Conservation (phyloP, 2,329 filamentous ascomycete genomes). For the Chrysoporthe puriensis region DNA sequence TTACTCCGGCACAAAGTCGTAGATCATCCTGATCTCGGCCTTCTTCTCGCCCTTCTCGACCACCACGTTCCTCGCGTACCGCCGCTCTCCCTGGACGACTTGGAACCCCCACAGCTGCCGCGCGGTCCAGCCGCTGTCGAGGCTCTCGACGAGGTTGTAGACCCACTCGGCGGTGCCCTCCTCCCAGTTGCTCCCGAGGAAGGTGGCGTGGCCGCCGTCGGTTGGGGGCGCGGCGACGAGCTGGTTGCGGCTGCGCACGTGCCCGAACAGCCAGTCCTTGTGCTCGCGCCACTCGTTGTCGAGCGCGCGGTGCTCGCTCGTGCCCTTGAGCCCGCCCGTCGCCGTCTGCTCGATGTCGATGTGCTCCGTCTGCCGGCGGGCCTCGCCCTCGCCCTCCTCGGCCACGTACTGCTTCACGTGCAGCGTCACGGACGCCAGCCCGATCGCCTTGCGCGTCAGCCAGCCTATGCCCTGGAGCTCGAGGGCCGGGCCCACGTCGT, state of each 20-base stretch:
- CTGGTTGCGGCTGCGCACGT: slow-evolving; percentile 62
- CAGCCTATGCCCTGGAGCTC: slow-evolving; percentile 73
- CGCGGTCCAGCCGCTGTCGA: slow-evolving; percentile 58
- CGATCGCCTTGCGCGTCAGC: slow-evolving; percentile 73
- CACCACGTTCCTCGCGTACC: slow-evolving; percentile 57
- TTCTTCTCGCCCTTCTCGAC: slow-evolving; percentile 55
- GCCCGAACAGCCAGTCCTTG: slow-evolving; percentile 79
- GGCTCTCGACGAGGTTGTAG: slow-evolving; percentile 63
- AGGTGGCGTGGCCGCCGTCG: slow-evolving; percentile 49
- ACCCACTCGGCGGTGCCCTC: slow-evolving; percentile 60
- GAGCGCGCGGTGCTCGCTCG: slow-evolving; percentile 56
- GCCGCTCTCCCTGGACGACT: slow-evolving; percentile 53
- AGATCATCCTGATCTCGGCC: slow-evolving; percentile 57
- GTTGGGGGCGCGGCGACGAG: slow-evolving; percentile 43
- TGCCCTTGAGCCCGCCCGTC: slow-evolving; percentile 73
- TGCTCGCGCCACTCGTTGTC: slow-evolving; percentile 63
- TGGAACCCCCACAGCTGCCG: slow-evolving; percentile 66
- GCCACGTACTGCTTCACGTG: slow-evolving; percentile 59
- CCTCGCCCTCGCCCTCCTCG: slow-evolving; percentile 39
- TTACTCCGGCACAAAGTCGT: slow-evolving; percentile 49
- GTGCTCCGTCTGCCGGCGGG: slow-evolving; percentile 43
- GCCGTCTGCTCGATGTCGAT: slow-evolving; percentile 74
- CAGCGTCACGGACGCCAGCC: slow-evolving; percentile 70
- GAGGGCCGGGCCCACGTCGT: slow-evolving; percentile 69
- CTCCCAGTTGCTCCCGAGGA: slow-evolving; percentile 62